phyloP scores from a whole-genome alignment of 1,284 basidiomycete species.

The Athelia psychrophila region DNA sequence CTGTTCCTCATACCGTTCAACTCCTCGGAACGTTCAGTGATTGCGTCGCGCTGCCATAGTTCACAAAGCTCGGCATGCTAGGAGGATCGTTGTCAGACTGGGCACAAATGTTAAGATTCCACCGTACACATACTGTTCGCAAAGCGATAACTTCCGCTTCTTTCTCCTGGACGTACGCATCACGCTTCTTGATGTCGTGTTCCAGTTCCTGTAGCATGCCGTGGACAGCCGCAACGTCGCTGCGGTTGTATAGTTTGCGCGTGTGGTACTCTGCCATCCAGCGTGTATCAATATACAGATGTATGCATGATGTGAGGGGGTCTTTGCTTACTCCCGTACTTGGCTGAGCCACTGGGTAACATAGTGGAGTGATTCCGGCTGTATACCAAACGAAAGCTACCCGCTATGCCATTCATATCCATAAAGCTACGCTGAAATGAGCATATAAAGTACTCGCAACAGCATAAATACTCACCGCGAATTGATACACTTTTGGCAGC shows the following conservation, averaged over 20 bases:
- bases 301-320: background rate
- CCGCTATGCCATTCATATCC: background rate
- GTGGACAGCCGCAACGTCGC: background rate
- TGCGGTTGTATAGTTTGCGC: background rate
- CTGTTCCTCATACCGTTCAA: background rate
- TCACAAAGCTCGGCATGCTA: background rate
- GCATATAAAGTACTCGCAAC: background rate
- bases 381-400: background rate
- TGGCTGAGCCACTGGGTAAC: background rate
- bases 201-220: background rate
- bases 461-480: background rate
- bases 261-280: background rate
- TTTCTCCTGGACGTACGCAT: background rate
- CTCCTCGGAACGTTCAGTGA: too few species aligned
- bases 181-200: background rate
- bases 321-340: too few species aligned
- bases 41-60: background rate
- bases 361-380: background rate
- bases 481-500: background rate
- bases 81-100: background rate
- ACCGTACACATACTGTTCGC: background rate
- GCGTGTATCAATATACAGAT: background rate
- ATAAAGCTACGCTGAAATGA: background rate
- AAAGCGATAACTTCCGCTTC: background rate
- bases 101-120: background rate